phyloP scores from a whole-genome alignment of 495 filamentous ascomycete genomes.

The Acidiella bohemica region DNA sequence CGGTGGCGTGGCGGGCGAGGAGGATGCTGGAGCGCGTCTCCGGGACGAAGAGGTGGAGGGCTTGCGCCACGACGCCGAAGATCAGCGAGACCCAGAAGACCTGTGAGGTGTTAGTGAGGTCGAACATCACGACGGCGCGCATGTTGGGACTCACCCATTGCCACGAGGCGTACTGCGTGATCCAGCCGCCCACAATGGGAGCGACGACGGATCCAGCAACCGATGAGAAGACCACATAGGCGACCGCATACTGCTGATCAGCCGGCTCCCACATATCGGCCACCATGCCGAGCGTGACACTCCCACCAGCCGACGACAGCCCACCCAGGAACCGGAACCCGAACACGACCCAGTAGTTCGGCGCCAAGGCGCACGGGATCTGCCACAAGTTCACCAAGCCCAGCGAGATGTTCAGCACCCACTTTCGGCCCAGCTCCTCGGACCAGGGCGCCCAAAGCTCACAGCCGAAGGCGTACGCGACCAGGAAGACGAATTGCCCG shows the following conservation, averaged over 20 bases:
- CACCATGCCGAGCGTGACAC: conserved; percentile 71
- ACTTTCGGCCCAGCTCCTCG: conserved; percentile 61
- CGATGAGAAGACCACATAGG: conserved; percentile 62
- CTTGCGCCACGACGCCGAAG: conserved; percentile 51
- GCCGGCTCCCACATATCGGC: conserved; percentile 68
- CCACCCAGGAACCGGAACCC: conserved; percentile 57
- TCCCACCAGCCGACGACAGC: conserved; percentile 60
- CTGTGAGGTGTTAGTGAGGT: no score
- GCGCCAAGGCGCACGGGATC: conserved; percentile 56
- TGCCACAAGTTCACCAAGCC: conserved; percentile 64
- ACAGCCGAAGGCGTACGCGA: conserved; percentile 65
- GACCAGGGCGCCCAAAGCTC: conserved; percentile 76
- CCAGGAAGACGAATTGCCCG: conserved; percentile 57
- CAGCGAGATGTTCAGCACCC: conserved; percentile 53
- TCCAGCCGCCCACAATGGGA: conserved; percentile 65
- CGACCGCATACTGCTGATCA: conserved; percentile 60
- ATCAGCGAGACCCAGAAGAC: conserved; percentile 66
- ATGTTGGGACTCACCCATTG: no score
- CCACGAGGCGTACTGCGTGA: conserved; percentile 53
- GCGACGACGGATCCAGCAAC: conserved; percentile 63
- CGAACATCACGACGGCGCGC: no score
- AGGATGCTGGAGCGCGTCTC: conserved; percentile 56
- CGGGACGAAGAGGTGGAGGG: conserved; percentile 49
- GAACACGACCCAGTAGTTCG: conserved; percentile 53
- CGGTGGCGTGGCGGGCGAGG: conserved; percentile 52